Conservation (phyloP, 345 rosid genomes). For the Litchi chinensis region DNA sequence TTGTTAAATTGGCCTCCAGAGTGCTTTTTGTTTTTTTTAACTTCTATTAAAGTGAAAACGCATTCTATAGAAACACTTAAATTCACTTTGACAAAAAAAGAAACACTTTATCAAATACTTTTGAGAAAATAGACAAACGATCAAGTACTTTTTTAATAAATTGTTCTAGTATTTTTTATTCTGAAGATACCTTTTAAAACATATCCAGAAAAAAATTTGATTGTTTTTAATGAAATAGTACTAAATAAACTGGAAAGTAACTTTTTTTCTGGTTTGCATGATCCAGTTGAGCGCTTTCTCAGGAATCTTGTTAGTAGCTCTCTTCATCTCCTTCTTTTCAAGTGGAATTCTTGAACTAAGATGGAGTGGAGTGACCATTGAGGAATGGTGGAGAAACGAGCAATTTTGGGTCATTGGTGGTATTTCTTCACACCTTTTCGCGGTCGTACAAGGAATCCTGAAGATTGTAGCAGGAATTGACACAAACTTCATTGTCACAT, state of each 20-base stretch:
- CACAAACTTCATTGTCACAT: conserved; percentile 92
- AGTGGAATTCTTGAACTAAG: conserved; percentile 88
- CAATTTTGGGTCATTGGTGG: conserved; percentile 99
- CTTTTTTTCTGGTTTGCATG: background rate
- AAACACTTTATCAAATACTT: background rate
- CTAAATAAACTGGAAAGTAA: background rate
- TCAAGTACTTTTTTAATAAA: too few species aligned
- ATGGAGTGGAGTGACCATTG: conserved; percentile 98
- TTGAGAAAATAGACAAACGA: too few species aligned
- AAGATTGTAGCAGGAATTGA: conserved; percentile 89
- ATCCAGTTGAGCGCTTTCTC: conserved; percentile 87
- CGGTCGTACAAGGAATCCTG: conserved; percentile 83
- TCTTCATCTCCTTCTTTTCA: conserved; percentile 80
- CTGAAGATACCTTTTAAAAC: too few species aligned
- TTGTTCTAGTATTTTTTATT: too few species aligned
- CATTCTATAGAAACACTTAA: background rate
- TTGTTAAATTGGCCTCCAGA: too few species aligned
- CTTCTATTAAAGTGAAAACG: too few species aligned
- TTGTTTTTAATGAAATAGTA: too few species aligned
- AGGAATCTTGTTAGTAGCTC: conserved; percentile 83
- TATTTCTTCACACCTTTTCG: conserved; percentile 89
- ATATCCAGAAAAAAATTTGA: too few species aligned
- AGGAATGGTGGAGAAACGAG: conserved; percentile 99
- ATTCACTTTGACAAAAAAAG: too few species aligned
- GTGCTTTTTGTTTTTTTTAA: too few species aligned